These are phyloP conservation scores for Microbotryum lychnidis-dioicae DNA, from an alignment of 1,284 basidiomycete genomes.

Conservation along the genomic window DNA sequence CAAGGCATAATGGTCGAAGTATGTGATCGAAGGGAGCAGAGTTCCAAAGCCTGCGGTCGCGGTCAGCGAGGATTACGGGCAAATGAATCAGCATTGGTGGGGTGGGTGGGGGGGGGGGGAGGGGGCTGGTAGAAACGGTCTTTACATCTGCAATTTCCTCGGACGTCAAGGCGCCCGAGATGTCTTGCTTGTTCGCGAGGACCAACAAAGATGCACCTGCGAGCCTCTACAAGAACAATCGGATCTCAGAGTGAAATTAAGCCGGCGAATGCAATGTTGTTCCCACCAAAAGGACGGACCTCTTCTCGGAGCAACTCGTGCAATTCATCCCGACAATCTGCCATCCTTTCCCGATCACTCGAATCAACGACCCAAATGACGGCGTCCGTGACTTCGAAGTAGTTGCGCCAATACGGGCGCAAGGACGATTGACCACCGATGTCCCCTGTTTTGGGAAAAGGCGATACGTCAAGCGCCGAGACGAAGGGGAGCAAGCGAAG, in stretches of 20 bases:
- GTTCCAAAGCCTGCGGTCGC: constrained; percentile 17
- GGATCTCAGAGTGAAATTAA: no score
- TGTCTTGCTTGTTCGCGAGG: constrained; percentile 99
- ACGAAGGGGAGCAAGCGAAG: neutral
- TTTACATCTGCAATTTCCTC: constrained; percentile 73
- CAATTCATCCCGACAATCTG: constrained; percentile 81
- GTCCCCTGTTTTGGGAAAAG: constrained; percentile 62
- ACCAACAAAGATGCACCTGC: constrained; percentile 90
- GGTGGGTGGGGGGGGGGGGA: no score
- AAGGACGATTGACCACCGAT: constrained; percentile 94
- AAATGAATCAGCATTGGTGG: neutral
- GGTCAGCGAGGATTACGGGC: neutral
- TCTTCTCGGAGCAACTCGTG: constrained; percentile 81
- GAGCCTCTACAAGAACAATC: constrained; percentile 55
- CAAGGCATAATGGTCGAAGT: neutral
- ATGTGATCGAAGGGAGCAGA: constrained; percentile 15
- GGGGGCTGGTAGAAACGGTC: constrained; percentile 4
- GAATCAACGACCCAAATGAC: constrained; percentile 99
- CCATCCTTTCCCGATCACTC: constrained; percentile 76
- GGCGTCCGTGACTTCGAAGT: constrained; percentile 97
- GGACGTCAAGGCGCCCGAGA: constrained; percentile 73
- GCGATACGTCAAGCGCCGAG: neutral
- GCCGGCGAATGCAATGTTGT: no score
- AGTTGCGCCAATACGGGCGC: constrained; percentile 97
- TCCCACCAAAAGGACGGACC: constrained; percentile 47